Base-by-base conservation (phyloP, 768 basidiomycete genomes). In the Strobilomyces echinocephalus region DNA sequence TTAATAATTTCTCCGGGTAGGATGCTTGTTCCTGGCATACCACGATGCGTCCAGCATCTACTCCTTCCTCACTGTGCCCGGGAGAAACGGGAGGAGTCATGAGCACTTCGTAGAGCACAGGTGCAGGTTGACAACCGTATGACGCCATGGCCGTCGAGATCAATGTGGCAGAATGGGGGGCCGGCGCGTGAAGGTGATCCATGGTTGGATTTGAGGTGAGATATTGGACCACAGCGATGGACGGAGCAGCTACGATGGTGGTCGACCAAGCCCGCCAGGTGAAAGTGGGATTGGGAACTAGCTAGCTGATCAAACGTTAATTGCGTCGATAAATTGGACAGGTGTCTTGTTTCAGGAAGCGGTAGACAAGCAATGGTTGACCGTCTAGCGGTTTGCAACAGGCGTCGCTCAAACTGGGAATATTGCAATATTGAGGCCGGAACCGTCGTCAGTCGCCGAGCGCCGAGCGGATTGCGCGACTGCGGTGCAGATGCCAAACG, bases 71-170 rank as follows among this genome's bases (percentile, higher is more conserved):
- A 55, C 76, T 81, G 46, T 74, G 77, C 24, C 72, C 71, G 2
- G 83, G 85, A 41, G 86, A 88, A 54, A 84, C 72, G 8, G 86
- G 86, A 6, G 86, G 86, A 1, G 86, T 88, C 60, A 87, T 79
- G 21, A 82, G 86, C n/a, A 79, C 80, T 53, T 82, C 77, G 42
- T 74, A 69, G 48, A 76, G 69, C 58, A 79, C 70, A 52, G 76
- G 71, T 35, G 71, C 71, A 40, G 78, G 74, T 55, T 78, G 71
- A 30, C 71, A 66, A 36, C 69, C 63, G 51, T 60, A 68, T 20
- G 62, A 55, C 46, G 38, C 54, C 14, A 62, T 55, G 26, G 46
- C 54, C 49, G 55, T 53, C 34, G 56, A 41, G 7, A 59, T 24
- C 36, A 54, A 58, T 41, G 56, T 21, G 14, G 43, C 42, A 47